phyloP scores from a whole-genome alignment of 2,329 filamentous ascomycete genomes.

The Microdochium nivale region DNA sequence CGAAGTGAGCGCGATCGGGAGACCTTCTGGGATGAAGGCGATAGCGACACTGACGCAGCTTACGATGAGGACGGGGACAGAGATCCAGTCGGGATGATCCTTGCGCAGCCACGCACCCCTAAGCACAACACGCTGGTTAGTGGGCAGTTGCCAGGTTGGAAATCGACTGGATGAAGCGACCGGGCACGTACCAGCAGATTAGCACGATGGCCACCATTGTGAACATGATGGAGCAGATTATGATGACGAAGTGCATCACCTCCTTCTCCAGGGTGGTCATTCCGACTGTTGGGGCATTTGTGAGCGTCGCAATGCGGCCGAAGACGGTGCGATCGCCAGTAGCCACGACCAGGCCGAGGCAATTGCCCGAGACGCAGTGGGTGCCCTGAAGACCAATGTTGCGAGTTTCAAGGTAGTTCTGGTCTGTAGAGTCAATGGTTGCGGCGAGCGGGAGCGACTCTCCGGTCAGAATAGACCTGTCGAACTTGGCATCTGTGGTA shows the following conservation, averaged over 20 bases:
- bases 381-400: conserved; percentile 75
- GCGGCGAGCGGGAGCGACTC: conserved; percentile 50
- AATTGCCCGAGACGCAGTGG: conserved; percentile 63
- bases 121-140: not conserved
- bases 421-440: conserved; percentile 56
- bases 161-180: conserved; percentile 43
- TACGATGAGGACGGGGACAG: conserved; percentile 63
- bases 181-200: conserved; percentile 52
- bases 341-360: conserved; percentile 58
- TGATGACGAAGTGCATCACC: conserved; percentile 61
- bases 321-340: conserved; percentile 69
- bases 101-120: conserved; percentile 64
- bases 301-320: conserved; percentile 65
- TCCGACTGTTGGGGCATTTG: conserved; percentile 58
- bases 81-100: conserved; percentile 61
- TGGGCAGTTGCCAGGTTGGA: not conserved
- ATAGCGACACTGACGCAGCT: conserved; percentile 64
- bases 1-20: conserved; percentile 61
- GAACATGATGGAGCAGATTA: conserved; percentile 61
- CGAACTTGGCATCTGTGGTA: conserved; percentile 62
- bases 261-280: conserved; percentile 65
- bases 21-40: conserved; percentile 67
- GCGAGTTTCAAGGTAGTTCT: conserved; percentile 68
- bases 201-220: conserved; percentile 57
- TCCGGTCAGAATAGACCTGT: conserved; percentile 65